Conservation (phyloP, 2,329 filamentous ascomycete species). For the Fusarium cyanostomum region DNA sequence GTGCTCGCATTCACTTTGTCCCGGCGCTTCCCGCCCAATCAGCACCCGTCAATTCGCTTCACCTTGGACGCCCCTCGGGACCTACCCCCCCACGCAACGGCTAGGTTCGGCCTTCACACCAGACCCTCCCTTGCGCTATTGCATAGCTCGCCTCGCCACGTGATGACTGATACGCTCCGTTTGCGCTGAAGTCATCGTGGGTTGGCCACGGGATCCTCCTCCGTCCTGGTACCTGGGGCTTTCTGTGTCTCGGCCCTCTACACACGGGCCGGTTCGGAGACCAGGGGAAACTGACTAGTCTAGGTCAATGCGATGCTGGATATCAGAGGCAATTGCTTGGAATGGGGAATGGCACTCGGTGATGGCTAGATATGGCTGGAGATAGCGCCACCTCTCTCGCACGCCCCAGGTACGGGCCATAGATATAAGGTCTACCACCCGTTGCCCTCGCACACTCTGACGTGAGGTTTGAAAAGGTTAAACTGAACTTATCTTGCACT, state of each 20-base stretch:
- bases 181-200: constrained; percentile 11
- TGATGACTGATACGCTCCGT: constrained; percentile 44
- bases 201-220: constrained; percentile 5
- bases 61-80: constrained; percentile 8
- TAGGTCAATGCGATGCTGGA: constrained; percentile 8
- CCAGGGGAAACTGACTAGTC: constrained; percentile 10
- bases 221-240: constrained; percentile 21
- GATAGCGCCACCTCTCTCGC: constrained; percentile 36
- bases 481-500: constrained; percentile 35
- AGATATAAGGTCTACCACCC: constrained; percentile 34
- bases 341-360: constrained; percentile 24
- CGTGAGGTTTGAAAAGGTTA: constrained; percentile 14
- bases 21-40: constrained; percentile 22
- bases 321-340: constrained; percentile 25
- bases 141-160: constrained; percentile 29
- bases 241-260: constrained; percentile 19
- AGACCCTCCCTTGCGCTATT: constrained; percentile 1
- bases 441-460: not conserved
- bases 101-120: constrained; percentile 40
- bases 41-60: not conserved
- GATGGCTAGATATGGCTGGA: constrained; percentile 24
- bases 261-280: constrained; percentile 25
- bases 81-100: constrained; percentile 30
- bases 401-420: constrained; percentile 25
- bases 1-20: not conserved